A percentile compares a stretch with the other conserved stretches of the same genome.
Evolutionary conservation across 2,329 filamentous ascomycete genomes (phyloP).

Genomic region (Beauveria scarabaeidicola): DNA sequence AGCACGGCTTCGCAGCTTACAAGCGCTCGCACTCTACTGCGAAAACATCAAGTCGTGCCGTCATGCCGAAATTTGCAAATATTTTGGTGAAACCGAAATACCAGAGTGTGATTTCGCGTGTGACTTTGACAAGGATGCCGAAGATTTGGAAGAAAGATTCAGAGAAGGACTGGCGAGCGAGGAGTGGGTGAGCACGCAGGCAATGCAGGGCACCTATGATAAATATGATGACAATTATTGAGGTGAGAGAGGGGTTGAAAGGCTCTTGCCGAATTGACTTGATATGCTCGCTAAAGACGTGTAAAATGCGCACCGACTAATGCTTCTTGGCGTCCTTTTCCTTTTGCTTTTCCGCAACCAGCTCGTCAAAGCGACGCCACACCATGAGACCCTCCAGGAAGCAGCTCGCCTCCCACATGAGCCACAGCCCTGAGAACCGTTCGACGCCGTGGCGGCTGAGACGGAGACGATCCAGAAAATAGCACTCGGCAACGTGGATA

Average conservation of each 20-base stretch:
- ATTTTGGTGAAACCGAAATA: slow-evolving; percentile 60
- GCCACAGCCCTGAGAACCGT: slow-evolving; percentile 41
- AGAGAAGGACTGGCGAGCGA: slow-evolving; percentile 47
- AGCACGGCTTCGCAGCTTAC: slow-evolving; percentile 53
- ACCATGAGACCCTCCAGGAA: slow-evolving; percentile 46
- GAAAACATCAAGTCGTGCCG: slow-evolving; percentile 67
- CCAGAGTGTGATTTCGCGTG: slow-evolving; percentile 66
- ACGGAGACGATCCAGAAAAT: slow-evolving; percentile 39
- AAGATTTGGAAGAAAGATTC: slow-evolving; percentile 49
- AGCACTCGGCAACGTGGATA: slow-evolving; percentile 59
- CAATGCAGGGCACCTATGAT: slow-evolving; percentile 49
- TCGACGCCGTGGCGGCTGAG: slow-evolving; percentile 40
- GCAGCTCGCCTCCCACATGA: slow-evolving; percentile 42
- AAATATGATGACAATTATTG: slow-evolving; percentile 40
- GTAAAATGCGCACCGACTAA: background rate
- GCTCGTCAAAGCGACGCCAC: slow-evolving; percentile 38
- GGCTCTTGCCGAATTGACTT: background rate
- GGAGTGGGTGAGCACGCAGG: slow-evolving; percentile 56
- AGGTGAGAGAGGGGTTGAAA: background rate
- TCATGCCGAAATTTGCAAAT: slow-evolving; percentile 64
- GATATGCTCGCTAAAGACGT: background rate
- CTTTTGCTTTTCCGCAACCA: slow-evolving; percentile 29
- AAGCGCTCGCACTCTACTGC: slow-evolving; percentile 69
- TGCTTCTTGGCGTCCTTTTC: slow-evolving; percentile 30
- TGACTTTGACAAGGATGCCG: slow-evolving; percentile 65